A percentile compares a stretch with the other conserved stretches of the same genome.
Conservation (phyloP, 306 rosid species). For the Vigna reflexopilosa region DNA sequence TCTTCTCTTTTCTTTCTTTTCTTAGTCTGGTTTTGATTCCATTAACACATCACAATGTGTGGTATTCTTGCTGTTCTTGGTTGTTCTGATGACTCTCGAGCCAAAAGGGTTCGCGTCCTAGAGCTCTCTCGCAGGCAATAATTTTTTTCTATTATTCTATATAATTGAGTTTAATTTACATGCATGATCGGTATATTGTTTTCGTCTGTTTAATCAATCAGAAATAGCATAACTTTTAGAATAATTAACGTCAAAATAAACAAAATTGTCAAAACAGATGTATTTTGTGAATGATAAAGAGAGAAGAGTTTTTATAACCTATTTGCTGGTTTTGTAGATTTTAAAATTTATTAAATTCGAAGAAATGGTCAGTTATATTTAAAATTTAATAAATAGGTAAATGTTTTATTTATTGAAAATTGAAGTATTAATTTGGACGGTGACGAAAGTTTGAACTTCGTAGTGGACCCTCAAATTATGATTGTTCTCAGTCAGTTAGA, state of each 20-base stretch:
- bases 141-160: not conserved
- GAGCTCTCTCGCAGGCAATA: slow-evolving; percentile 70
- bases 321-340: too few relatives aligned
- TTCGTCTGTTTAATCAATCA: too few relatives aligned
- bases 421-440: not conserved
- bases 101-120: slow-evolving; percentile 89
- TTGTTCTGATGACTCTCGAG: slow-evolving; percentile 81
- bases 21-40: not conserved
- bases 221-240: too few relatives aligned
- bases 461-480: slow-evolving; percentile 22
- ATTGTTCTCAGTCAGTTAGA: not conserved
- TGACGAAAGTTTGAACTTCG: slow-evolving; percentile 36
- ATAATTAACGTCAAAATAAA: too few relatives aligned
- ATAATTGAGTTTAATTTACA: not conserved
- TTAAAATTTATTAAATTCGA: not conserved
- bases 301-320: too few relatives aligned
- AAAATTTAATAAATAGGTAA: too few relatives aligned
- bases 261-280: too few relatives aligned
- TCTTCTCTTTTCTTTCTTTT: not conserved
- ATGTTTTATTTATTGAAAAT: not conserved
- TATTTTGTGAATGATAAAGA: too few relatives aligned
- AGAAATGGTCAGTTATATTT: not conserved
- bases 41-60: slow-evolving; percentile 63
- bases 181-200: too few relatives aligned
- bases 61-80: slow-evolving; percentile 97